Conservation (phyloP, 2,329 filamentous ascomycete species). For the Colletotrichum orbiculare region DNA sequence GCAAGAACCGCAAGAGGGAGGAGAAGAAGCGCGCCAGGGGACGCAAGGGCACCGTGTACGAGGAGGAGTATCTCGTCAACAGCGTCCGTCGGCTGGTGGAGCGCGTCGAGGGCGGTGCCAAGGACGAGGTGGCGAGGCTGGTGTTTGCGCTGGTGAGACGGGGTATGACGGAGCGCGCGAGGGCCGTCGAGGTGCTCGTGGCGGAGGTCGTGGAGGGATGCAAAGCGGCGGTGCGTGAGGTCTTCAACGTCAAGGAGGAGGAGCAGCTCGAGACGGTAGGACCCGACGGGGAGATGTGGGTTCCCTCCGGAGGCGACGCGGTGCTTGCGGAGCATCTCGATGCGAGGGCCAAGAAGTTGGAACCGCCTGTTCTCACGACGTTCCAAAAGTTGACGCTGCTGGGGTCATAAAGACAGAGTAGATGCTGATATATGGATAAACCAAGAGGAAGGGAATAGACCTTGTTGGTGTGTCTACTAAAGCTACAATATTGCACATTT, state of each 20-base stretch:
- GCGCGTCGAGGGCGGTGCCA: slow-evolving; percentile 76
- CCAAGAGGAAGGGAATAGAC: slow-evolving; percentile 9
- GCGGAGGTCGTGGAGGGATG: slow-evolving; percentile 80
- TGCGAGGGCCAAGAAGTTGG: slow-evolving; percentile 56
- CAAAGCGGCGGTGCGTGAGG: slow-evolving; percentile 72
- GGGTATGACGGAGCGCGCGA: slow-evolving; percentile 87
- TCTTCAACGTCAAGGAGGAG: slow-evolving; percentile 62
- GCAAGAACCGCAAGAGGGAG: slow-evolving; percentile 88
- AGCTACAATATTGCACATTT: slow-evolving; percentile 39
- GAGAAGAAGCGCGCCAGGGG: slow-evolving; percentile 95
- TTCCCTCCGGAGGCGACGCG: slow-evolving; percentile 60
- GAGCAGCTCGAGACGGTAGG: slow-evolving; percentile 39
- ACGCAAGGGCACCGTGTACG: slow-evolving; percentile 97
- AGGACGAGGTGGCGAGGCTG: slow-evolving; percentile 78
- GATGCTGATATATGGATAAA: neutral
- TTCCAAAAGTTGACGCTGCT: slow-evolving; percentile 63
- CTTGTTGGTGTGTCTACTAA: slow-evolving; percentile 20
- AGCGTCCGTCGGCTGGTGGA: slow-evolving; percentile 86
- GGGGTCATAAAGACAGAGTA: slow-evolving; percentile 48
- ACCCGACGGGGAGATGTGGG: slow-evolving; percentile 42
- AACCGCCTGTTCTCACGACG: slow-evolving; percentile 59
- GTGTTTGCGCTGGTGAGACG: slow-evolving; percentile 82
- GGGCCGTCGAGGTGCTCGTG: slow-evolving; percentile 79
- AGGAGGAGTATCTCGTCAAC: slow-evolving; percentile 96
- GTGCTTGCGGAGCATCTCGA: slow-evolving; percentile 63